These are phyloP conservation scores for Zizania palustris DNA, from an alignment of 202 grass and related monocot genomes.

Conservation along the genomic window DNA sequence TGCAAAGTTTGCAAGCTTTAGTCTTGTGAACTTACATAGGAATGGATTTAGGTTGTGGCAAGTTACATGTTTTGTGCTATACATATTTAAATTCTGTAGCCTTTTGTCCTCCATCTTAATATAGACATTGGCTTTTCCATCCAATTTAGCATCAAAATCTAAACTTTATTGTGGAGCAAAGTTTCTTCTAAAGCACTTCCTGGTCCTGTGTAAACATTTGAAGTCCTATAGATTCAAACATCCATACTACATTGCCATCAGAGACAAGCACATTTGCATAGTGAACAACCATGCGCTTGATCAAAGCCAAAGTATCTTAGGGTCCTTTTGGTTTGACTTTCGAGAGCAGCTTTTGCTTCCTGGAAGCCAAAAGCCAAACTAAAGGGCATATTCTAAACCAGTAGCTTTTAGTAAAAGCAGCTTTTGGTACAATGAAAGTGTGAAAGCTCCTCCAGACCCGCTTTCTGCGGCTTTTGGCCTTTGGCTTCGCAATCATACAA, in stretches of 20 bases:
- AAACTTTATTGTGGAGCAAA: slow-evolving; percentile 42
- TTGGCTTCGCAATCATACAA: too few relatives aligned
- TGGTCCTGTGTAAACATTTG: slow-evolving; percentile 24
- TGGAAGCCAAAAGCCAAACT: too few relatives aligned
- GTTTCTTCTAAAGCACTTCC: slow-evolving; percentile 31
- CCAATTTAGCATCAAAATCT: slow-evolving; percentile 33
- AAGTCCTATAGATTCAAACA: slow-evolving; percentile 26
- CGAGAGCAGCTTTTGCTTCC: too few relatives aligned
- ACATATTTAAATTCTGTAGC: slow-evolving; percentile 44
- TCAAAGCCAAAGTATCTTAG: not conserved
- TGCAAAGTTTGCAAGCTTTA: not conserved
- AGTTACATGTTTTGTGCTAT: slow-evolving; percentile 35
- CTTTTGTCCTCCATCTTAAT: slow-evolving; percentile 32
- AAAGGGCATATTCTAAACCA: too few relatives aligned
- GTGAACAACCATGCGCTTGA: slow-evolving; percentile 1
- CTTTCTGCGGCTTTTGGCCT: too few relatives aligned
- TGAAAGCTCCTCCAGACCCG: too few relatives aligned
- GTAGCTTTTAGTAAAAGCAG: too few relatives aligned
- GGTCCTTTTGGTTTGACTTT: too few relatives aligned
- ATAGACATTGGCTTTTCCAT: slow-evolving; percentile 37
- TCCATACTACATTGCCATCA: slow-evolving; percentile 21
- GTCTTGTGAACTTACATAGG: not conserved
- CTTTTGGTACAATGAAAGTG: too few relatives aligned
- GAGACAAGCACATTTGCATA: slow-evolving; percentile 27
- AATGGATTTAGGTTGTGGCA: slow-evolving; percentile 30